These are phyloP conservation scores for Trichoderma orchidacearum DNA, from an alignment of 495 filamentous ascomycete species.

Conservation along the genomic window DNA sequence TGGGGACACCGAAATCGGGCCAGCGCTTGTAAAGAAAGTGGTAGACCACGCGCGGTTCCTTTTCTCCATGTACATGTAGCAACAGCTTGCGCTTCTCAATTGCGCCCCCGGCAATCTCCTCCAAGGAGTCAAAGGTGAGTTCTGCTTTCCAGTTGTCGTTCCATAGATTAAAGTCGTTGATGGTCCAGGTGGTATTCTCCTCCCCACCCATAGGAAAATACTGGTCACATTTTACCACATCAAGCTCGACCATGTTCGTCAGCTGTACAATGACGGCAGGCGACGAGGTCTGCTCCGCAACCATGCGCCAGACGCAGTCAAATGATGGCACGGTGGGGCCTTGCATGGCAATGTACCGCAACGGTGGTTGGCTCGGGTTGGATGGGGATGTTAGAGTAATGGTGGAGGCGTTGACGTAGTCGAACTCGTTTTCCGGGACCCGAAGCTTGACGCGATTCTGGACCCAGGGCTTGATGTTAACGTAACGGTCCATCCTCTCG, in stretches of 20 bases:
- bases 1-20: conserved; percentile 87
- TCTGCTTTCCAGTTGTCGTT: conserved; percentile 45
- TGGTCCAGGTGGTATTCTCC: conserved; percentile 34
- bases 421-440: conserved; percentile 63
- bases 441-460: conserved; percentile 73
- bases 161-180: conserved; percentile 50
- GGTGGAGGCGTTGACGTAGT: conserved; percentile 96
- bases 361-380: conserved; percentile 22
- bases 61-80: conserved; percentile 32
- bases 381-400: conserved; percentile 59
- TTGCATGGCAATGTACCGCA: conserved; percentile 49
- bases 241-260: conserved; percentile 72
- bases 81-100: conserved; percentile 40
- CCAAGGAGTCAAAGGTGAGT: conserved; percentile 35
- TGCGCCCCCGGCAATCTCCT: conserved; percentile 29
- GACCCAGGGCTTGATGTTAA: conserved; percentile 75
- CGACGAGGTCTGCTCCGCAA: conserved; percentile 67
- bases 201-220: conserved; percentile 64
- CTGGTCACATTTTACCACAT: conserved; percentile 78
- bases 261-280: conserved; percentile 91
- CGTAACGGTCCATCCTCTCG: conserved; percentile 56
- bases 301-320: conserved; percentile 90
- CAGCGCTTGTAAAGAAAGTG: conserved; percentile 87
- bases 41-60: conserved; percentile 59
- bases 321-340: conserved; percentile 63